phyloP scores from a whole-genome alignment of 2,329 filamentous ascomycete genomes.

The Phialophora macrospora region DNA sequence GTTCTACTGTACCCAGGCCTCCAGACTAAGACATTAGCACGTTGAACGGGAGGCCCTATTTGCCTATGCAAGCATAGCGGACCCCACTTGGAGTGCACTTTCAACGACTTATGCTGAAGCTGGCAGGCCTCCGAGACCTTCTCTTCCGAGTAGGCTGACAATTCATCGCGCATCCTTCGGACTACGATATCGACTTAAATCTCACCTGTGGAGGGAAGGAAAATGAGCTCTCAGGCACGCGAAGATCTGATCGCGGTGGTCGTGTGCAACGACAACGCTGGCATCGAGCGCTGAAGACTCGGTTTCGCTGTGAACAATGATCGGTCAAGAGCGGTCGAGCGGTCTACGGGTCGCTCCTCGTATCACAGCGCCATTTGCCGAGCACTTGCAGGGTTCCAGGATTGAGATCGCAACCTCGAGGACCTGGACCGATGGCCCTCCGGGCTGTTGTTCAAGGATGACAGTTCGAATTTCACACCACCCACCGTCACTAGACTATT shows the following conservation, averaged over 20 bases:
- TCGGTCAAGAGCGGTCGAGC: neutral
- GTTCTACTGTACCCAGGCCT: neutral
- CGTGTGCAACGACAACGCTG: neutral
- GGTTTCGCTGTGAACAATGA: neutral
- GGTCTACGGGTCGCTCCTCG: neutral
- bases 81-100: neutral
- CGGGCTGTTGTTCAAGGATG: neutral
- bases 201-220: slow-evolving; percentile 4
- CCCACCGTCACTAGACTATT: slow-evolving; percentile 1
- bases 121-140: slow-evolving; percentile 4
- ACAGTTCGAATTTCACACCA: slow-evolving; percentile 5
- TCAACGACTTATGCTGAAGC: neutral
- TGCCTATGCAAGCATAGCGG: neutral
- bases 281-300: neutral
- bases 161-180: slow-evolving; percentile 5
- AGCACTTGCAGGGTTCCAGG: neutral
- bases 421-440: neutral
- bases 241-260: neutral
- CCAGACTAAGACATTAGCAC: neutral
- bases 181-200: neutral
- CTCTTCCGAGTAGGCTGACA: slow-evolving; percentile 17
- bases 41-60: neutral
- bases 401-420: neutral
- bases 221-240: neutral
- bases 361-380: neutral